phyloP scores from a whole-genome alignment of 768 basidiomycete genomes.

The Kwoniella sp. region DNA sequence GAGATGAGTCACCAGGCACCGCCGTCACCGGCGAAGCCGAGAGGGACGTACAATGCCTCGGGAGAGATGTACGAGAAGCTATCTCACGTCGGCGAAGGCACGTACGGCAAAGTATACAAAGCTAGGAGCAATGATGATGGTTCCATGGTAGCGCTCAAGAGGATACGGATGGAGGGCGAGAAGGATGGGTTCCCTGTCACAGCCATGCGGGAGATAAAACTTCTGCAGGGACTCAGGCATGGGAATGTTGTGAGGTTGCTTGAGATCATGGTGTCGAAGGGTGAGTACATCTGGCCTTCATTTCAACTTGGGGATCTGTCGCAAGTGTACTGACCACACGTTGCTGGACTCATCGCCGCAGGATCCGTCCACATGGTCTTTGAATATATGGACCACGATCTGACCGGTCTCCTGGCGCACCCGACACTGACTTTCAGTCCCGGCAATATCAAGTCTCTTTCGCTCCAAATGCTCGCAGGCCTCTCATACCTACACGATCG shows the following conservation, averaged over 20 bases:
- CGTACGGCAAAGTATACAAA: constrained; percentile 98
- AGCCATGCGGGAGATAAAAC: constrained; percentile 97
- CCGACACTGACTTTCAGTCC: constrained; percentile 79
- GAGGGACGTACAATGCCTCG: constrained; percentile 6
- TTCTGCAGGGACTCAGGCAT: constrained; percentile 87
- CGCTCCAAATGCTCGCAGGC: constrained; percentile 91
- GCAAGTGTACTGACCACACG: background rate
- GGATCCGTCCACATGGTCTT: constrained; percentile 99
- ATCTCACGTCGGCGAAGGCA: constrained; percentile 95
- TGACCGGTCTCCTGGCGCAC: constrained; percentile 91
- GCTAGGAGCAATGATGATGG: constrained; percentile 80
- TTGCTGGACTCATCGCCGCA: constrained; percentile 53
- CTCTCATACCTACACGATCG: constrained; percentile 93
- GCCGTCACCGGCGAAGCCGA: background rate
- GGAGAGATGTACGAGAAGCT: constrained; percentile 70
- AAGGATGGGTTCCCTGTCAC: constrained; percentile 98
- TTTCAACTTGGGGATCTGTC: constrained; percentile 10
- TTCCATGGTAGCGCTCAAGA: constrained; percentile 82
- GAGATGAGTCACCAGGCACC: background rate
- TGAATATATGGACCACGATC: constrained; percentile 98
- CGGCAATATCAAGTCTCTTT: constrained; percentile 92
- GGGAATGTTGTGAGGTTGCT: constrained; percentile 83
- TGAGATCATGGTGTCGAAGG: constrained; percentile 99
- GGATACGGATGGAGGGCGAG: constrained; percentile 97
- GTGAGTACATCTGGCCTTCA: constrained; percentile 59